These are phyloP conservation scores for Phlyctochytrium planicorne DNA, from an alignment of 192 early-diverging fungal genomes.

Conservation along the genomic window DNA sequence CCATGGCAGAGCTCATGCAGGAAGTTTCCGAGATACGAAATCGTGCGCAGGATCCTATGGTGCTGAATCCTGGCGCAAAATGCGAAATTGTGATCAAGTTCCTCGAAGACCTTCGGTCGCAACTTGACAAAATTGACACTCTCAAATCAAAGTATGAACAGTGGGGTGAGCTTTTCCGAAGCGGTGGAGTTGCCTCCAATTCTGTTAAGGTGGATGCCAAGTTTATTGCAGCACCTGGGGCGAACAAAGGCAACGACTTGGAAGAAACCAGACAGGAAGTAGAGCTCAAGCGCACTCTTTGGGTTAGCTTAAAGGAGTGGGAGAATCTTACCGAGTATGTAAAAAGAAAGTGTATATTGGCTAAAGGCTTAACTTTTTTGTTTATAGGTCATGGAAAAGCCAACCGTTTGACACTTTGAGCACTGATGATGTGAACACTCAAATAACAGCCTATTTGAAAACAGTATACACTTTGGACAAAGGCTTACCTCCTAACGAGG, in stretches of 20 bases:
- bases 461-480: constrained; percentile 61
- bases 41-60: constrained; percentile 58
- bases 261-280: constrained; percentile 58
- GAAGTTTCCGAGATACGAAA: constrained; percentile 58
- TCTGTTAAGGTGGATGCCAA: constrained; percentile 16
- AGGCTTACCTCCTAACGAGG: constrained; percentile 64
- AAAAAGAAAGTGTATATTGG: no score
- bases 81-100: constrained; percentile 46
- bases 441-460: constrained; percentile 52
- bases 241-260: constrained; percentile 37
- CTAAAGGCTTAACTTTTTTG: not conserved
- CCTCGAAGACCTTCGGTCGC: constrained; percentile 43
- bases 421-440: constrained; percentile 59
- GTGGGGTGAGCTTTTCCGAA: constrained; percentile 56
- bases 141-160: constrained; percentile 47
- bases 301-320: constrained; percentile 59
- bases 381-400: constrained; percentile 43
- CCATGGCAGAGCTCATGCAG: constrained; percentile 44
- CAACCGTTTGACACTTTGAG: constrained; percentile 53
- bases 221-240: constrained; percentile 2
- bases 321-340: constrained; percentile 46
- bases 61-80: constrained; percentile 45
- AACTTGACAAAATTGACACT: constrained; percentile 47
- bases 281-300: constrained; percentile 55
- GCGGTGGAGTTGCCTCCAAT: constrained; percentile 36